Evolutionary conservation across 2,329 filamentous ascomycete genomes (phyloP), one percentile per base, ranked within the genome.

Genomic region (Colletotrichum orbiculare): DNA sequence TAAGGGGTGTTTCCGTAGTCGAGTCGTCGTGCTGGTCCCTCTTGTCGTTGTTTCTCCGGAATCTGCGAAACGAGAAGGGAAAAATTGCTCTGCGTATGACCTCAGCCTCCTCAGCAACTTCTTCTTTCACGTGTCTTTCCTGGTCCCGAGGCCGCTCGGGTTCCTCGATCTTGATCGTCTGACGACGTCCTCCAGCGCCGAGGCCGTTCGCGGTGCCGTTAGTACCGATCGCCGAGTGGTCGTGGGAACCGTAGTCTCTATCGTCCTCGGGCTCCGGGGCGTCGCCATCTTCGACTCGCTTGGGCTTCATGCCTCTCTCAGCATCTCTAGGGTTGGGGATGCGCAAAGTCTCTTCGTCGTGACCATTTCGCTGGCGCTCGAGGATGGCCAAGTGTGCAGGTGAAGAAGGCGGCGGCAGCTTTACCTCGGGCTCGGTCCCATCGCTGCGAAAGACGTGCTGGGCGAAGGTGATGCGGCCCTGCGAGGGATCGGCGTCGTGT

Each of bases 301-400:
- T 81, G 2, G 94, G 94, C 9, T 89, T 82, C 66, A 93, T 85
- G 34, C 95, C 96, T 54, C 88, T 87, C 71, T 99, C 96, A 53
- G 91, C 94, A 73, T 98, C 96, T 71, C 94, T 85, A 1, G 96
- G 96, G 17, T 94, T 94, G 0, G 96, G 96, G 71, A 99, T 98
- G 45, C 93, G 90, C 47, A 98, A 80, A 0, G 94, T 88, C 39
- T 89, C 89, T 57, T 88, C 90, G 67, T 88, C 90, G 67, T 89
- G 88, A 2, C 83, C 83, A 60, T 92, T 90, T 42, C 94, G 87
- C 75, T 97, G 95, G 38, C 91, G 90, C 75, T 97, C 89, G 12
- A 97, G 76, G 71, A 98, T 96, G 6, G 91, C 91, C 72, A 97
- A 96, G 73, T 97, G 93, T 59, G 93, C 91, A 48, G 91, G 84